A percentile compares a stretch with the other conserved stretches of the same genome.
These are phyloP conservation scores for Penicillium sp. DNA, from an alignment of 2,329 filamentous ascomycete species.

Conservation along the genomic window DNA sequence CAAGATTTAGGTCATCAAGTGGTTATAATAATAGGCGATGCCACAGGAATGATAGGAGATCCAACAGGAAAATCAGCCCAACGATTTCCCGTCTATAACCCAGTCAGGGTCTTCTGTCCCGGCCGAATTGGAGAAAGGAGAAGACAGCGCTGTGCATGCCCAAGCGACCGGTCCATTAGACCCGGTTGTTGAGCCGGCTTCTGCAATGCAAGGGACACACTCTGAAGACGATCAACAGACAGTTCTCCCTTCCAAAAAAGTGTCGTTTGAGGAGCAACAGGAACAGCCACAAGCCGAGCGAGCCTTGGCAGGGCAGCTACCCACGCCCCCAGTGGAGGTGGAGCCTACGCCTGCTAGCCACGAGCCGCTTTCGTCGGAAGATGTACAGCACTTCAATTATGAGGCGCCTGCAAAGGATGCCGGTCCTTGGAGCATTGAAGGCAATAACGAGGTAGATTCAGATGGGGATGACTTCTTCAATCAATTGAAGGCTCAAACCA, in stretches of 20 bases:
- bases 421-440: slow-evolving; percentile 49
- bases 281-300: not conserved
- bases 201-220: not conserved
- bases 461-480: slow-evolving; percentile 63
- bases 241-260: not conserved
- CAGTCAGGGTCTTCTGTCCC: not conserved
- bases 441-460: slow-evolving; percentile 51
- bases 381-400: slow-evolving; percentile 2
- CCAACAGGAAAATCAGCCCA: no score
- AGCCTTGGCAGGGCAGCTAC: not conserved
- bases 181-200: not conserved
- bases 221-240: not conserved
- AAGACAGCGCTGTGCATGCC: not conserved
- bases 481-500: slow-evolving; percentile 48
- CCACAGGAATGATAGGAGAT: no score
- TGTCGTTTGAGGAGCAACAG: not conserved
- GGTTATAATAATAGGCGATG: no score
- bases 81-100: not conserved
- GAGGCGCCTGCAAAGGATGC: slow-evolving; percentile 16
- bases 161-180: not conserved
- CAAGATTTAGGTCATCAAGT: no score
- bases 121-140: not conserved
- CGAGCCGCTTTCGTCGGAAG: not conserved
- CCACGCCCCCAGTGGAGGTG: not conserved
- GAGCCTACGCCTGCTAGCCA: not conserved